Conservation (phyloP, 768 basidiomycete species). For the Austroboletus eburneus region DNA sequence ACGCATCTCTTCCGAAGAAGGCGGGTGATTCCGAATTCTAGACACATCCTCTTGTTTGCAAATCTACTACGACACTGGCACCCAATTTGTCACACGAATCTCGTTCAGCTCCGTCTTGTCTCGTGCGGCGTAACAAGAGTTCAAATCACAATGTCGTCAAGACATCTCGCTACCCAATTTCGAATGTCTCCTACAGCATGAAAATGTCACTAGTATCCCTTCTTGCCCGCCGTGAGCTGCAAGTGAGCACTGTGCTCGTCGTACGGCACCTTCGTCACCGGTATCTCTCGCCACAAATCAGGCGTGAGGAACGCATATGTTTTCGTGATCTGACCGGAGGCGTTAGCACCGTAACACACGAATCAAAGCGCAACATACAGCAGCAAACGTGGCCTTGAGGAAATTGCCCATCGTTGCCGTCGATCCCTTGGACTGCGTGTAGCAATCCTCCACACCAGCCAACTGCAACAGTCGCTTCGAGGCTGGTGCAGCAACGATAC, state of each 20-base stretch:
- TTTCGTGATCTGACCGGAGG: conserved; percentile 74
- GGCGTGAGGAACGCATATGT: conserved; percentile 98
- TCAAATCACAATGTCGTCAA: background rate
- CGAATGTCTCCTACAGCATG: background rate
- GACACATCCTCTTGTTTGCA: too few relatives aligned
- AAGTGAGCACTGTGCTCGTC: conserved; percentile 95
- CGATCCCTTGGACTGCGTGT: conserved; percentile 97
- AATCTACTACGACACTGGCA: too few relatives aligned
- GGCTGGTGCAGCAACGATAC: conserved; percentile 98
- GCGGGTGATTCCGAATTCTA: background rate
- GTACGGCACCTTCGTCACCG: conserved; percentile 83
- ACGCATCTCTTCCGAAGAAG: conserved; percentile 6
- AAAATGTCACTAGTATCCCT: conserved; percentile 43
- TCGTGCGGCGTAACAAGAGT: background rate
- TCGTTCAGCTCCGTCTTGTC: background rate
- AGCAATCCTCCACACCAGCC: conserved; percentile 96
- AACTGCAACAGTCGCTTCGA: conserved; percentile 95
- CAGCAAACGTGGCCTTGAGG: conserved; percentile 94
- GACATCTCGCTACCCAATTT: background rate
- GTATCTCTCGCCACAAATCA: conserved; percentile 95
- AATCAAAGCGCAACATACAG: conserved; percentile 47
- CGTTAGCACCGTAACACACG: background rate
- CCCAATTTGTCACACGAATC: background rate
- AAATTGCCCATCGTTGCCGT: conserved; percentile 99
- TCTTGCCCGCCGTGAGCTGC: conserved; percentile 78